phyloP scores from a whole-genome alignment of 306 rosid species.

The Crataegus laevigata region DNA sequence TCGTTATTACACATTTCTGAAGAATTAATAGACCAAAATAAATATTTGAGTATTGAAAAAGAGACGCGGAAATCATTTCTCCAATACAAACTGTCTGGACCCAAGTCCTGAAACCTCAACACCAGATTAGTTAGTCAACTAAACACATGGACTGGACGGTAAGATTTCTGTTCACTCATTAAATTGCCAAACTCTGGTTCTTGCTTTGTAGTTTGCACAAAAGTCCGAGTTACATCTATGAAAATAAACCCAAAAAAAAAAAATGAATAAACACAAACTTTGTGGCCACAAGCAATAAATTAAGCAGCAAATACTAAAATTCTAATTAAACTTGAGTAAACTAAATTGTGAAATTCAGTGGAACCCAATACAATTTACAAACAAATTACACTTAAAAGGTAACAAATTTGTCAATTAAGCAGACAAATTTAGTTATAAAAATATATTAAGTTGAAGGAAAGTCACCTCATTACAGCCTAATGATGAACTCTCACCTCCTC shows the following conservation, averaged over 20 bases:
- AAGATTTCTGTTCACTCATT: no score
- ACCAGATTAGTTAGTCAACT: neutral
- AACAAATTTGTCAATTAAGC: neutral
- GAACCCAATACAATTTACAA: neutral
- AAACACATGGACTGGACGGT: no score
- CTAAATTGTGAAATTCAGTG: neutral
- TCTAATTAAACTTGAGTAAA: neutral
- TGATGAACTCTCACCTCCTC: constrained; percentile 4
- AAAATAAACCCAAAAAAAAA: neutral
- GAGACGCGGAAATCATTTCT: neutral
- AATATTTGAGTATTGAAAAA: accelerated
- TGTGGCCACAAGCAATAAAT: neutral
- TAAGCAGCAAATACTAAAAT: neutral
- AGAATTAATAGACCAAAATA: no score
- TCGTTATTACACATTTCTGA: no score
- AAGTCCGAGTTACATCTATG: neutral
- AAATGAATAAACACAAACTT: neutral
- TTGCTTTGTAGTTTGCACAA: neutral
- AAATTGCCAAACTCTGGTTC: neutral
- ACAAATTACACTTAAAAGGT: neutral
- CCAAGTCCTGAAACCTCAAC: neutral
- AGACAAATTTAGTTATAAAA: constrained; percentile 3
- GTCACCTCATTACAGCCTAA: constrained; percentile 18
- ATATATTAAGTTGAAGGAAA: constrained; percentile 1
- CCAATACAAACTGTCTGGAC: no score